These are phyloP conservation scores for Nicotiana attenuata DNA, from an alignment of 257 asterid species.

Conservation along the genomic window DNA sequence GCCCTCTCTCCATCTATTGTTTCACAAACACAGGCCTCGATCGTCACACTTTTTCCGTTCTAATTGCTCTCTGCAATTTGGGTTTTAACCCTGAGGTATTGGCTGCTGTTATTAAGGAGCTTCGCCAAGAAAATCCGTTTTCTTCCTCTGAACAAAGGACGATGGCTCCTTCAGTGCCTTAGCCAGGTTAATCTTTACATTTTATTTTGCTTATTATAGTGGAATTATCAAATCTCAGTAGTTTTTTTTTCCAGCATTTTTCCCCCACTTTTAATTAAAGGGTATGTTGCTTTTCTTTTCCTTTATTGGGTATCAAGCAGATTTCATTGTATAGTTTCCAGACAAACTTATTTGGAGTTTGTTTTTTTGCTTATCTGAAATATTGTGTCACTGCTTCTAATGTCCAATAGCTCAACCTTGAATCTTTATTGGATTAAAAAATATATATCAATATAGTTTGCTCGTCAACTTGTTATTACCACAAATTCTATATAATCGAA, in stretches of 20 bases:
- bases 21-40: conserved; percentile 56
- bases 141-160: not conserved
- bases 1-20: too few species aligned
- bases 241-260: too few species aligned
- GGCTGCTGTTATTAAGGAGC: conserved; percentile 78
- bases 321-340: not conserved
- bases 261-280: too few species aligned
- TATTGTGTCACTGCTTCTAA: not conserved
- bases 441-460: too few species aligned
- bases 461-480: too few species aligned
- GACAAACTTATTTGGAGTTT: not conserved
- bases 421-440: too few species aligned
- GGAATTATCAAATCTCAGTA: not conserved
- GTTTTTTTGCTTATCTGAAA: not conserved
- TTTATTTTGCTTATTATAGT: not conserved
- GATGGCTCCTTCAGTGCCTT: not conserved
- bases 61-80: conserved; percentile 68
- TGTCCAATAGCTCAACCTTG: not conserved
- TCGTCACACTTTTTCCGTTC: conserved; percentile 71
- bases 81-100: conserved; percentile 75
- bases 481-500: too few species aligned
- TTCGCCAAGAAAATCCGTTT: conserved; percentile 34
- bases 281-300: too few species aligned
- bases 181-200: not conserved
- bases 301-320: not conserved